phyloP scores from a whole-genome alignment of 805 yeast genomes.

The Nakazawaea anatomiae region DNA sequence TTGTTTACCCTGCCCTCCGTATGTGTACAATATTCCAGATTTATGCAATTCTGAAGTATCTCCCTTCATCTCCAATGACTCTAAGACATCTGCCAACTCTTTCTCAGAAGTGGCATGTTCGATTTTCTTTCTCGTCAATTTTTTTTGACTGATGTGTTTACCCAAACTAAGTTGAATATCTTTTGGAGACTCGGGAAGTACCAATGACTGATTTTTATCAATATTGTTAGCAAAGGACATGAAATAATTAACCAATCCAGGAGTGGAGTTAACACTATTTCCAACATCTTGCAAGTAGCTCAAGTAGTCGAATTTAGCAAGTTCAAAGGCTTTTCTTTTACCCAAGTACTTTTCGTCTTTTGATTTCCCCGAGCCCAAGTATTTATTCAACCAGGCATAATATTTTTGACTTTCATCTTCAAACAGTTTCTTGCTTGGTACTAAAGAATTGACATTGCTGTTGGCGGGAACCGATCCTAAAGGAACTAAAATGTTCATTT shows the following conservation, averaged over 20 bases:
- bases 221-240: conserved; percentile 4
- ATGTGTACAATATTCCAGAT: conserved; percentile 48
- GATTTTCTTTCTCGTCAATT: conserved; percentile 14
- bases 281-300: conserved; percentile 20
- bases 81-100: conserved; percentile 33
- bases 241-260: not conserved
- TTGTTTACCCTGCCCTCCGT: conserved; percentile 54
- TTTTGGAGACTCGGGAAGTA: conserved; percentile 9
- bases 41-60: conserved; percentile 12
- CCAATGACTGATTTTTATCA: not conserved
- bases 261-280: not conserved
- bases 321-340: conserved; percentile 23
- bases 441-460: conserved; percentile 12
- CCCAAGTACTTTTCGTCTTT: conserved; percentile 25
- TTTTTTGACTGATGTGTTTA: conserved; percentile 15
- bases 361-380: conserved; percentile 25
- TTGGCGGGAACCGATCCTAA: conserved; percentile 11
- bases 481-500: conserved; percentile 12
- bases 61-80: conserved; percentile 24
- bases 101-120: conserved; percentile 12
- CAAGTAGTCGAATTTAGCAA: conserved; percentile 25
- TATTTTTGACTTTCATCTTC: conserved; percentile 31
- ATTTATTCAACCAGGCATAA: conserved; percentile 29
- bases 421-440: conserved; percentile 19
- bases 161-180: conserved; percentile 11